A percentile compares a stretch with the other conserved stretches of the same genome.
Evolutionary conservation across 2,329 filamentous ascomycete species (phyloP).

Genomic region (Clonostachys rhizophaga): DNA sequence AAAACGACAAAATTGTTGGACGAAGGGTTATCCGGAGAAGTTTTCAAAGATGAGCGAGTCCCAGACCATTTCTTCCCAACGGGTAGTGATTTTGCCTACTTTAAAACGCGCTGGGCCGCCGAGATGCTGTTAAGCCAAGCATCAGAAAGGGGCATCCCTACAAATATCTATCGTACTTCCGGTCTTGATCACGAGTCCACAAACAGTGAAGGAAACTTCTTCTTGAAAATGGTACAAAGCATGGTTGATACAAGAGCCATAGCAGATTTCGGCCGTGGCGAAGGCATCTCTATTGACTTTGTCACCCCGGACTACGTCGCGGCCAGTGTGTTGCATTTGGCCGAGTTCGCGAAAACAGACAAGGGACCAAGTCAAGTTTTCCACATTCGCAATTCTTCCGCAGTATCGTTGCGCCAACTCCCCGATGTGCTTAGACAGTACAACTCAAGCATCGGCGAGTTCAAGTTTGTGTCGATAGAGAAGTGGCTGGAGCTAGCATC

Average conservation of each 20-base stretch:
- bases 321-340: background rate
- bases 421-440: background rate
- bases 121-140: slow-evolving; percentile 15
- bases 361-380: background rate
- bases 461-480: background rate
- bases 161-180: slow-evolving; percentile 6
- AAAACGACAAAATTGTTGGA: slow-evolving; percentile 7
- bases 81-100: slow-evolving; percentile 15
- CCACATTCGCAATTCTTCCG: background rate
- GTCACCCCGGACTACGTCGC: background rate
- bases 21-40: background rate
- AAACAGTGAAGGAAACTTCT: background rate
- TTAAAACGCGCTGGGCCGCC: slow-evolving; percentile 17
- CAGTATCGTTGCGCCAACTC: background rate
- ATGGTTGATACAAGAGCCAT: background rate
- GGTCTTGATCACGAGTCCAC: background rate
- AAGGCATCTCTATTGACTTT: background rate
- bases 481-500: background rate
- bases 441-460: background rate
- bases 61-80: slow-evolving; percentile 6
- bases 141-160: slow-evolving; percentile 13
- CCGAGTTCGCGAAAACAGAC: background rate
- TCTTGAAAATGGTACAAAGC: background rate
- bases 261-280: background rate
- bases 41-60: background rate